Base-by-base conservation (phyloP, 2,329 filamentous ascomycete genomes). In the Calonectria hawksworthii region DNA sequence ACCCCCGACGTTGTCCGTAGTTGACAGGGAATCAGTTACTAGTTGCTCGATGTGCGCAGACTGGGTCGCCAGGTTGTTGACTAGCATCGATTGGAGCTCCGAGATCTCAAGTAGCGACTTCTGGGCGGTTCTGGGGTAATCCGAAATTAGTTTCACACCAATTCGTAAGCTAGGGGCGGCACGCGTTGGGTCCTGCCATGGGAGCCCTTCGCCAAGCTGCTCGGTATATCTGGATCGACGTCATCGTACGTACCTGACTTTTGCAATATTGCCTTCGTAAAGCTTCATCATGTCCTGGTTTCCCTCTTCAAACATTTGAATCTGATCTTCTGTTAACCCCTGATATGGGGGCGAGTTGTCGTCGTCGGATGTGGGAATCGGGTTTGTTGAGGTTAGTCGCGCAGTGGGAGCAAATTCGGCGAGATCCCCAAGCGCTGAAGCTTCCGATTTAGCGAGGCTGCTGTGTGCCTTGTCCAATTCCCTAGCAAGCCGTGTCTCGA, bases 271-370 rank as follows among this genome's bases (percentile, higher is more conserved):
- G 86, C 94, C 95, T 85, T 98, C 95, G 85, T 98, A 98, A 85
- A 98, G 95, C 84, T 94, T 94, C 80, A 99, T 89, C 93, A 99
- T 96, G 77, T 95, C 93, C 84, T 96, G 93, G 83, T 99, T 98
- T 83, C 98, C 96, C 85, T 95, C 92, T 79, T 96, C 96, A 86
- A 99, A 99, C 83, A 98, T 91, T 84, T 98, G 96, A 68, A 97
- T 88, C 85, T 99, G 96, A 83, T 98, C 96, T 28, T 93, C 89
- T 23, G 94, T 95, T 75, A 98, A 87, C 76, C 93, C 91, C 52
- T 92, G 86, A 66, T 85, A 80, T 36, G 76, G 66, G 21, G 77
- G 64, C 32, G 75, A 68, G 3, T 74, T 74, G 32, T 74, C 75
- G 32, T 79, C 75, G 38, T 82, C 77, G 64, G 78, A 75, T 64